Conservation (phyloP, 148 eudicot species). For the Arbutus unedo region DNA sequence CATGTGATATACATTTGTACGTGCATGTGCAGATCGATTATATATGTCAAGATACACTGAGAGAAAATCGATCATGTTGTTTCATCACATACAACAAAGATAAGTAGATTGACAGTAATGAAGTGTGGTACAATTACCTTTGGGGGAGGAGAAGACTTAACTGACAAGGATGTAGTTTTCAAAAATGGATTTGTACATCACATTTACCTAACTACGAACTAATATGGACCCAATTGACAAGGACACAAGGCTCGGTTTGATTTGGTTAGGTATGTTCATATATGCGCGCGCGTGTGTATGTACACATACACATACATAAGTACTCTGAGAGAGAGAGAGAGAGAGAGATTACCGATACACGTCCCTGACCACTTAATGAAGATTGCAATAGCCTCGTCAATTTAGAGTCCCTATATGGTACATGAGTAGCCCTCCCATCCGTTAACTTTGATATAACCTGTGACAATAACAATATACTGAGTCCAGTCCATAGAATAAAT, state of each 20-base stretch:
- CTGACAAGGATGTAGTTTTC: neutral
- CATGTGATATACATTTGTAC: neutral
- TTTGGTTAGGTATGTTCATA: neutral
- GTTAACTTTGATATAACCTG: conserved; percentile 98
- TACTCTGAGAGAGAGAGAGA: neutral
- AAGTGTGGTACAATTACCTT: neutral
- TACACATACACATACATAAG: neutral
- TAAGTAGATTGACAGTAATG: neutral
- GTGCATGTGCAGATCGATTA: neutral
- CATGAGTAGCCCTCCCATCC: conserved; percentile 77
- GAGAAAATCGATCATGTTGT: neutral
- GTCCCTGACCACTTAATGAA: conserved; percentile 96
- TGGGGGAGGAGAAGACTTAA: neutral
- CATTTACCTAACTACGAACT: too few relatives aligned
- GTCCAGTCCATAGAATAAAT: neutral
- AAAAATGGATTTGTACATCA: neutral
- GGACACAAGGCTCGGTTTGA: neutral
- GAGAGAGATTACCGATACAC: conserved; percentile 80
- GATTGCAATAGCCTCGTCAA: conserved; percentile 97
- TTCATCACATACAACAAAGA: neutral
- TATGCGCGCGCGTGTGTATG: neutral
- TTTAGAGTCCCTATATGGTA: conserved; percentile 96
- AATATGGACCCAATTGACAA: neutral
- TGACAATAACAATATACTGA: conserved; percentile 16
- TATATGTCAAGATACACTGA: neutral